Evolutionary conservation across 495 filamentous ascomycete species (phyloP), one percentile per base, ranked within the genome.

Genomic region (Cercophora samala): DNA sequence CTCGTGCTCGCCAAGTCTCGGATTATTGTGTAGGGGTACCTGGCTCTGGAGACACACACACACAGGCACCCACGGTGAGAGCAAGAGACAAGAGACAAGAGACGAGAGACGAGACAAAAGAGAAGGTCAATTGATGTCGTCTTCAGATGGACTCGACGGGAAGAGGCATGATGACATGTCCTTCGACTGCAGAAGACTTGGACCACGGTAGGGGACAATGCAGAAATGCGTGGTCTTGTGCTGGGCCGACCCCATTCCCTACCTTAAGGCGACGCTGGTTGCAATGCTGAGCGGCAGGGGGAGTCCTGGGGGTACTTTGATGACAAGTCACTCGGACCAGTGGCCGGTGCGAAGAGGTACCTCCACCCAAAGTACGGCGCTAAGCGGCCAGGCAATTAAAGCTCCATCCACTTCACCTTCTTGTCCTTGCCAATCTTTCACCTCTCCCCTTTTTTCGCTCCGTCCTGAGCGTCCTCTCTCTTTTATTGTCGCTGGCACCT

Each of bases 331-430:
- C 8, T 21, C 9, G n/a, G 5, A 64, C 58, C 58, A 64, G 23
- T 58, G 19, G 62, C 59, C 13, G 19, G 59, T 62, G 26, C n/a
- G n/a, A 62, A 54, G 58, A n/a, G 64, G 42, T n/a, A 69, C 68
- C 46, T 64, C 9, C 21, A 54, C 3, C 42, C 23, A 23, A 64
- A 58, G 68, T 64, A 64, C 61, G 60, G 60, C 64, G 60, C 64
- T 8, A 60, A 32, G 64, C 2, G 46, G 60, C 60, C 25, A 46
- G 67, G 72, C 70, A 76, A 76, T 76, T 72, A 74, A 72, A 76
- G 52, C 63, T 63, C 64, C 59, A 66, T 64, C 54, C 60, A 58
- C 64, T 63, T 60, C 65, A 37, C 42, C 56, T 66, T 58, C 67
- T 60, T 54, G 64, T 53, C 72, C 68, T 64, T 64, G 66, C 42